phyloP scores from a whole-genome alignment of 2,329 filamentous ascomycete genomes.

The Neonectria hederae region DNA sequence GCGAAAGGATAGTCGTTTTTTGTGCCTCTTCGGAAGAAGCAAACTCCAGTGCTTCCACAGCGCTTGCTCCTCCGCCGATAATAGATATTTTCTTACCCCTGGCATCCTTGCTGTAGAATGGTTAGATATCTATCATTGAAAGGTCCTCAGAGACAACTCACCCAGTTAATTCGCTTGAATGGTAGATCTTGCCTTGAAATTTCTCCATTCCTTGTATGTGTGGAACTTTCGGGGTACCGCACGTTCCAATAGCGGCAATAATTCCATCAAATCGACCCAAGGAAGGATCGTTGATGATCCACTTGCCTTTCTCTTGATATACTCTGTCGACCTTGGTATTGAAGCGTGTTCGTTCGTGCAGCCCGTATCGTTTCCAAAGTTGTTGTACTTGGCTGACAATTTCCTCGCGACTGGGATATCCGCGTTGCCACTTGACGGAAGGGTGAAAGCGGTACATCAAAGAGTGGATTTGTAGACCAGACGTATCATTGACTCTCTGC shows the following conservation, averaged over 20 bases:
- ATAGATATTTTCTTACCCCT: conserved; percentile 80
- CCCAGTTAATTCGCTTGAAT: conserved; percentile 79
- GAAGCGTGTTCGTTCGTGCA: conserved; percentile 77
- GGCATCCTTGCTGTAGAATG: conserved; percentile 65
- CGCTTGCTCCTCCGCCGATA: conserved; percentile 82
- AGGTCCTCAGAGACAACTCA: conserved; percentile 31
- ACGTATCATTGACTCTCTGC: conserved; percentile 82
- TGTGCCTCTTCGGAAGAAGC: conserved; percentile 72
- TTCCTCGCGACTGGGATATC: conserved; percentile 81
- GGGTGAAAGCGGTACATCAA: conserved; percentile 91
- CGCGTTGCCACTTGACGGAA: conserved; percentile 75
- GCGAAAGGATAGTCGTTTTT: conserved; percentile 76
- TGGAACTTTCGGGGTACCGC: conserved; percentile 80
- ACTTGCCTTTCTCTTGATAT: conserved; percentile 75
- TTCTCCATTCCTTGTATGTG: conserved; percentile 74
- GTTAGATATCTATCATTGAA: conserved; percentile 29
- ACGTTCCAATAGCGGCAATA: conserved; percentile 81
- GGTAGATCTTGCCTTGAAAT: conserved; percentile 77
- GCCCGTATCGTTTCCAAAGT: conserved; percentile 75
- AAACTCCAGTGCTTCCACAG: conserved; percentile 85
- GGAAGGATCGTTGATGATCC: conserved; percentile 79
- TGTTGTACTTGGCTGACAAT: conserved; percentile 77
- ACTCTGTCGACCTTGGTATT: conserved; percentile 74
- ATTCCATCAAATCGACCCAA: conserved; percentile 82
- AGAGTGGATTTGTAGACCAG: conserved; percentile 83